Conservation (phyloP, 192 early-diverging fungal species). For the Rhizophagus prolifer region DNA sequence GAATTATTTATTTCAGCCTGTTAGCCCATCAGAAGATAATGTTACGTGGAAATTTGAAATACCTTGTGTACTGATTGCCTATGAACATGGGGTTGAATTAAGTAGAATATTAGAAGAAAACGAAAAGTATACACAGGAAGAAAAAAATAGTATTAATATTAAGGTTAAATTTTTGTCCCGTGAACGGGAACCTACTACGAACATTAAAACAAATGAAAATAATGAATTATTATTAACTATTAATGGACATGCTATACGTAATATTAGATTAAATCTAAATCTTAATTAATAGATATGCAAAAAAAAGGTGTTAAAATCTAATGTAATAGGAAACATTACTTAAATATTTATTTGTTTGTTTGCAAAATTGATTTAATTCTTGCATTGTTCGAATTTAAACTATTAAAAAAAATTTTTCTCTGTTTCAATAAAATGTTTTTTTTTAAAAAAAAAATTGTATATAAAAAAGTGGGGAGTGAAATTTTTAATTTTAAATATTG, state of each 20-base stretch:
- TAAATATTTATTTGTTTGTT: no score
- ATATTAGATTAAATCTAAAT: slow-evolving; percentile 24
- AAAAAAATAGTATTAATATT: neutral
- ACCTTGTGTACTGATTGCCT: slow-evolving; percentile 22
- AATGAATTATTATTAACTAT: slow-evolving; percentile 18
- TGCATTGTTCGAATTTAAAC: no score
- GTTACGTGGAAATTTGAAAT: neutral
- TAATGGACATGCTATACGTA: slow-evolving; percentile 28
- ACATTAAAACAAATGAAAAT: slow-evolving; percentile 4
- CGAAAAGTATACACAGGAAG: neutral
- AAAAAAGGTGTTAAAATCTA: neutral
- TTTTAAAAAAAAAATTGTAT: no score
- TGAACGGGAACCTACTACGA: neutral
- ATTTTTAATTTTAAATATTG: no score
- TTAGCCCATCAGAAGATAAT: neutral
- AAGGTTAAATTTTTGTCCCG: neutral
- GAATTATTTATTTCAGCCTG: slow-evolving; percentile 29
- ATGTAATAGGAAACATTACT: no score
- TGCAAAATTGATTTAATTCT: no score
- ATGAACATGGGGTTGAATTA: slow-evolving; percentile 19
- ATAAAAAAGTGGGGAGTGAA: no score
- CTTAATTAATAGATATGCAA: neutral
- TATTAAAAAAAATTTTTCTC: no score
- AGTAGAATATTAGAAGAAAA: neutral
- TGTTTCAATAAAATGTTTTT: no score